Evolutionary conservation across 805 yeast genomes (phyloP), one percentile per base, ranked within the genome.

Genomic region (Saccharomyces jurei): DNA sequence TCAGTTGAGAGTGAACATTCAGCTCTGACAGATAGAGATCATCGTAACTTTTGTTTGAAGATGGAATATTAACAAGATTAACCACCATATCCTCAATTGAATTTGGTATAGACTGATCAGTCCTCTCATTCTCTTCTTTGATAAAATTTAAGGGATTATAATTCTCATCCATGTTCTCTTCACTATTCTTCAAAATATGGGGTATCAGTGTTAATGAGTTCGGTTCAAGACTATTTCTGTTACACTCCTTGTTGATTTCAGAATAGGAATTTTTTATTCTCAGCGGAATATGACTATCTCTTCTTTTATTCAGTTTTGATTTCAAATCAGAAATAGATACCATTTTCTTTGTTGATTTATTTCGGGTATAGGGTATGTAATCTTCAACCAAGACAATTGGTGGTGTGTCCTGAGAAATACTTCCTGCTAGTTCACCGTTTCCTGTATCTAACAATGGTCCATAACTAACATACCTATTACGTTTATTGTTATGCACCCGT

Each of bases 381-480:
- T 67, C 71, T 50, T 67, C 71, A 2, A 67, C 63, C 49, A 67
- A 50, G 2, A 67, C 66, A 32, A 66, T 61, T 9, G 68, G 68
- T 32, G 59, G 62, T 9, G 54, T 57, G 6, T 49, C 52, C 13
- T 52, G 51, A 5, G 50, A 30, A 17, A 8, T 13, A 27, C 48
- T 30, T 10, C 17, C 50, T n/a, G 49, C 17, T 46, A 46, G 11
- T 31, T 26, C 30, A 14, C 4, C 14, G 49, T 54, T 30, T 26
- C 21, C 1, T 55, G 55, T 11, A 48, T 48, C 4, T 10, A 13
- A 21, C 11, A 14, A 32, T 11, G n/a, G 17, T 14, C 54, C 54
- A 47, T 59, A 63, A 41, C 63, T 60, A 6, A 61, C 53, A 32
- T 63, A 54, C 26, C 64, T 53, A n/a, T 52, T 54, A 5, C 30